Conservation (phyloP, 768 basidiomycete species). For the Agaricus sinodeliciosus region DNA sequence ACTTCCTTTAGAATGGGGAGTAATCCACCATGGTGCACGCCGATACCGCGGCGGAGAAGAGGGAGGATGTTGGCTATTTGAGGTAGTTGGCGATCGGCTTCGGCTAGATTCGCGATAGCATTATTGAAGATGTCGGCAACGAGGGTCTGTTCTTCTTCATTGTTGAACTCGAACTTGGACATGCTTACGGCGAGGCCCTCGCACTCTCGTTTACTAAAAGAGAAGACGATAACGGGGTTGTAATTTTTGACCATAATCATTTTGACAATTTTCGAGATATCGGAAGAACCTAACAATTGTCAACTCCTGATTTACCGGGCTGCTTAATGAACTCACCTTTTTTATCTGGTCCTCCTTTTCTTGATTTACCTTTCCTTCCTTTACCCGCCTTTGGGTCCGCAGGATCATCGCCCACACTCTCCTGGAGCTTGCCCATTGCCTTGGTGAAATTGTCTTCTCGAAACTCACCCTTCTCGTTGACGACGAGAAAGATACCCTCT, state of each 20-base stretch:
- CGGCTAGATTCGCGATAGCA: constrained; percentile 83
- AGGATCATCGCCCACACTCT: constrained; percentile 83
- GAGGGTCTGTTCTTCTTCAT: constrained; percentile 84
- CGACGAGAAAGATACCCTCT: constrained; percentile 94
- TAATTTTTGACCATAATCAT: constrained; percentile 98
- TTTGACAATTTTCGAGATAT: constrained; percentile 95
- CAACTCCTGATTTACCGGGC: background rate
- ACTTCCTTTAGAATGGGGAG: constrained; percentile 98
- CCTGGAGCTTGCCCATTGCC: constrained; percentile 92
- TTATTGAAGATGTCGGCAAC: constrained; percentile 89
- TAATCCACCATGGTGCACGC: constrained; percentile 97
- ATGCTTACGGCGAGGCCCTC: constrained; percentile 86
- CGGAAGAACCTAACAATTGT: constrained; percentile 60
- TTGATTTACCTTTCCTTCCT: constrained; percentile 87
- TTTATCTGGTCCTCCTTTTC: constrained; percentile 80
- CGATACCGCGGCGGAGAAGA: constrained; percentile 89
- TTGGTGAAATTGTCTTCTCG: constrained; percentile 96
- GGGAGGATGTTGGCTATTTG: constrained; percentile 93
- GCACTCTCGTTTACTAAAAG: constrained; percentile 97
- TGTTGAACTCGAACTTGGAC: constrained; percentile 95
- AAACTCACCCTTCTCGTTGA: constrained; percentile 98
- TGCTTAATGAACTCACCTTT: constrained; percentile 59
- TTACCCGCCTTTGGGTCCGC: constrained; percentile 81
- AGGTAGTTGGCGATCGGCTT: constrained; percentile 83
- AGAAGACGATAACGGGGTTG: constrained; percentile 97